These are phyloP conservation scores for Colletotrichum godetiae DNA, from an alignment of 2,329 filamentous ascomycete genomes.

Conservation along the genomic window DNA sequence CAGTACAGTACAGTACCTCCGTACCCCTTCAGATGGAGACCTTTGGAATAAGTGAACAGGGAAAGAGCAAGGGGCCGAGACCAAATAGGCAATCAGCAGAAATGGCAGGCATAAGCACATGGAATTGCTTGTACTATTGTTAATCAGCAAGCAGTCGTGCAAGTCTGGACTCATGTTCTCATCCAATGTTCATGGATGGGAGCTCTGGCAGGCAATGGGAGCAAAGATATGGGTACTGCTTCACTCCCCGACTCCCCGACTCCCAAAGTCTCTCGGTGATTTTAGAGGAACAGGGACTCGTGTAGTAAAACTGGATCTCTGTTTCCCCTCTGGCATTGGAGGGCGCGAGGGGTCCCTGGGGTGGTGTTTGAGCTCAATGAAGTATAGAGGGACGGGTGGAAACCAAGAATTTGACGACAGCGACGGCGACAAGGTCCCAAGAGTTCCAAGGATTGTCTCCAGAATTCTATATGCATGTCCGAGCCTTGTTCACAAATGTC, in stretches of 20 bases:
- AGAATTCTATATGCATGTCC: conserved; percentile 19
- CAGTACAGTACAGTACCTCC: not conserved
- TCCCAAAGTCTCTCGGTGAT: conserved; percentile 18
- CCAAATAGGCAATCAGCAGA: conserved; percentile 10
- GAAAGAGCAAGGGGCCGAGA: conserved; percentile 11
- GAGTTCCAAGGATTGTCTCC: not conserved
- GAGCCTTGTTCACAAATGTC: conserved; percentile 19
- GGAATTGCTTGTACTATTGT: not conserved
- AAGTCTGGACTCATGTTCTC: not conserved
- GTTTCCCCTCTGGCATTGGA: conserved; percentile 2
- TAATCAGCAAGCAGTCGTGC: not conserved
- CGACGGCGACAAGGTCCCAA: not conserved
- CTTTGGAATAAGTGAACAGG: not conserved
- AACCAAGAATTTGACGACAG: conserved; percentile 8
- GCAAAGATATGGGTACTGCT: not conserved
- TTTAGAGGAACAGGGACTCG: conserved; percentile 29
- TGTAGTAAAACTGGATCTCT: conserved; percentile 17
- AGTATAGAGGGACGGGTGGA: not conserved
- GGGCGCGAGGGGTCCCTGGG: not conserved
- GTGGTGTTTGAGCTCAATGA: conserved; percentile 2
- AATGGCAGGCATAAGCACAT: not conserved
- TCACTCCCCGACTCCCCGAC: not conserved
- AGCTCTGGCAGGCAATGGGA: not conserved
- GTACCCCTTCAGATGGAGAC: not conserved
- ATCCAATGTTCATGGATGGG: not conserved